Conservation (phyloP, 2,329 filamentous ascomycete species). For the Chalaropsis thielavioides region DNA sequence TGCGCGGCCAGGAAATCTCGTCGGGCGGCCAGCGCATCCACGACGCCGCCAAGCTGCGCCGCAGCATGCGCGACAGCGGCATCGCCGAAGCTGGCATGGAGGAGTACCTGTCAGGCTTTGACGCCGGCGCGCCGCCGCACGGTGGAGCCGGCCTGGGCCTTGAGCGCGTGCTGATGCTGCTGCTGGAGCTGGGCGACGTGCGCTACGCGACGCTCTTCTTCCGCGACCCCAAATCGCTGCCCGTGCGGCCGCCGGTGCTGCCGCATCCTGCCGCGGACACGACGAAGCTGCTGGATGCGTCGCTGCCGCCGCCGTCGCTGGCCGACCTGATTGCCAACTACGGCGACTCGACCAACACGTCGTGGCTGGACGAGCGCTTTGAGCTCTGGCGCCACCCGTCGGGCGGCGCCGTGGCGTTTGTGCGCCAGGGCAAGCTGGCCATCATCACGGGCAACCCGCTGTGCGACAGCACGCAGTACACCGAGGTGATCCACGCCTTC, state of each 20-base stretch:
- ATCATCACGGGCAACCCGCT: conserved; percentile 80
- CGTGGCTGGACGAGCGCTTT: conserved; percentile 82
- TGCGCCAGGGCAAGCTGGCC: conserved; percentile 59
- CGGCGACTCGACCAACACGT: conserved; percentile 84
- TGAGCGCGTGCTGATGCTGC: conserved; percentile 73
- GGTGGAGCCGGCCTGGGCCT: conserved; percentile 81
- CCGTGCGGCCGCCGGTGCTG: conserved; percentile 49
- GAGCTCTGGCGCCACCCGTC: conserved; percentile 68
- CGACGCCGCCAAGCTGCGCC: conserved; percentile 55
- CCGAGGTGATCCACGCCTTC: conserved; percentile 58
- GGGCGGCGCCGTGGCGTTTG: conserved; percentile 74
- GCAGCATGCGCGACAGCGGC: conserved; percentile 60
- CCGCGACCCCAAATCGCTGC: conserved; percentile 76
- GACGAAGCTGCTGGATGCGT: conserved; percentile 31
- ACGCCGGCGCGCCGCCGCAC: conserved; percentile 77
- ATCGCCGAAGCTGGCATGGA: conserved; percentile 73
- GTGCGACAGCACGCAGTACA: conserved; percentile 65
- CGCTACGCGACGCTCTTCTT: conserved; percentile 77
- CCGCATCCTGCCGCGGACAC: conserved; percentile 82
- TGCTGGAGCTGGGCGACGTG: conserved; percentile 78
- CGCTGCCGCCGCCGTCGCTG: conserved; percentile 46
- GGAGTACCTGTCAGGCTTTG: conserved; percentile 78
- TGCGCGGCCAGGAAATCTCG: conserved; percentile 83
- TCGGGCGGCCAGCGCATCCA: conserved; percentile 91
- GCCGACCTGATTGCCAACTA: conserved; percentile 91